Base-by-base conservation (phyloP, 2,329 filamentous ascomycete genomes). In the Alternaria sp. region DNA sequence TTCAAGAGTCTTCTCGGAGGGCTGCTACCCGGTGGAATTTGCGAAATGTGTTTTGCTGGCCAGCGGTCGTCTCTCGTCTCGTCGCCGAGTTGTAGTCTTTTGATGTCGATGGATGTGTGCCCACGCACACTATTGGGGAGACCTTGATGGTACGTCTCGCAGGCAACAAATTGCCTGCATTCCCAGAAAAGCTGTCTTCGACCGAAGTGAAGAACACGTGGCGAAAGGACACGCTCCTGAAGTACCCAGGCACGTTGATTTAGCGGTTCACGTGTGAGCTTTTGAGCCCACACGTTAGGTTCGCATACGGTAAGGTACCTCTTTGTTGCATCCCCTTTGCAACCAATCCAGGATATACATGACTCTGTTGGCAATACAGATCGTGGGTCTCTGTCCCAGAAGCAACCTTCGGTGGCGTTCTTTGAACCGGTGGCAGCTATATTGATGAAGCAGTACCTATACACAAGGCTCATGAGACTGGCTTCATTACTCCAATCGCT, bases 101-200 rank as follows among this genome's bases (percentile, higher is more conserved):
- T 65, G 3, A 62, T 61, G 12, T 58, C 23, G 47, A 63, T 49
- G 7, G 50, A 23, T 6, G 36, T 43, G 12, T 66, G 23, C 1
- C 23, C 46, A 6, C 23, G 45, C 3, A 59, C 11, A 56, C 40
- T 25, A 11, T 7, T 5, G 5, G 63, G 54, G 2, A 59, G 23
- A 3, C 66, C 52, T 5, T 17, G 10, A 4, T 51, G 56, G 25
- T 66, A 60, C 0, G 43, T 62, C 54, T 70, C 70, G 21, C 61
- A 64, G 4, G 69, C 69, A 11, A 32, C 40, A 17, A 54, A 17
- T 6, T 62, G 50, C 7, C 52, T 17, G 30, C 71, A 73, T 45
- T 74, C 73, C 67, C 67, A 73, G 46, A 71, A 69, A 4, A 73
- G 40, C 54, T 75, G 70, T 2, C 61, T 11, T 5, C 17, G 13